phyloP scores from a whole-genome alignment of 1,139 yeast species.

The Pneumocystis jirovecii region DNA sequence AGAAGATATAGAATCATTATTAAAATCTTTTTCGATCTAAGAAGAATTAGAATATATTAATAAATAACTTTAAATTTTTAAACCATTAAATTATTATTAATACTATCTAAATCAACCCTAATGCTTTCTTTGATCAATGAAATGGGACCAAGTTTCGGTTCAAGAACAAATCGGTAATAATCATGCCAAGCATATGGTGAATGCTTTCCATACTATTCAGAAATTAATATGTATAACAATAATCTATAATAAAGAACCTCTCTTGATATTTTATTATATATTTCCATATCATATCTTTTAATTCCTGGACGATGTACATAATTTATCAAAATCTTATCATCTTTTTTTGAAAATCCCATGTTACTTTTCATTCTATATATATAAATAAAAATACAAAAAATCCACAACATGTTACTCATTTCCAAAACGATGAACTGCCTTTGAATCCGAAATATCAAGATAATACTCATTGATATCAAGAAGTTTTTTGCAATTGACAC shows the following conservation, averaged over 20 bases:
- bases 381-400: neutral
- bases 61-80: neutral
- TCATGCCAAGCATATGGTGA: neutral
- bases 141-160: neutral
- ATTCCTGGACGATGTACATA: neutral
- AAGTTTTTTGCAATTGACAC: neutral
- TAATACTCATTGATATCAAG: neutral
- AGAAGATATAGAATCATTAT: neutral
- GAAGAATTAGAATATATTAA: neutral
- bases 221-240: neutral
- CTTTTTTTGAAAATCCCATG: neutral
- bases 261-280: neutral
- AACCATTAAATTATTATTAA: neutral
- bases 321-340: neutral
- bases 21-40: neutral
- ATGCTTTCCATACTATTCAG: neutral
- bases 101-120: neutral
- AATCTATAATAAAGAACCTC: neutral
- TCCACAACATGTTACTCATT: neutral
- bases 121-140: neutral
- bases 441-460: neutral
- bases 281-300: neutral
- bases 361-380: neutral
- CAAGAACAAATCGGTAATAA: neutral
- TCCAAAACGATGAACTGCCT: too few relatives aligned